Conservation (phyloP, 2,329 filamentous ascomycete genomes). For the Hypoxylon sp. region DNA sequence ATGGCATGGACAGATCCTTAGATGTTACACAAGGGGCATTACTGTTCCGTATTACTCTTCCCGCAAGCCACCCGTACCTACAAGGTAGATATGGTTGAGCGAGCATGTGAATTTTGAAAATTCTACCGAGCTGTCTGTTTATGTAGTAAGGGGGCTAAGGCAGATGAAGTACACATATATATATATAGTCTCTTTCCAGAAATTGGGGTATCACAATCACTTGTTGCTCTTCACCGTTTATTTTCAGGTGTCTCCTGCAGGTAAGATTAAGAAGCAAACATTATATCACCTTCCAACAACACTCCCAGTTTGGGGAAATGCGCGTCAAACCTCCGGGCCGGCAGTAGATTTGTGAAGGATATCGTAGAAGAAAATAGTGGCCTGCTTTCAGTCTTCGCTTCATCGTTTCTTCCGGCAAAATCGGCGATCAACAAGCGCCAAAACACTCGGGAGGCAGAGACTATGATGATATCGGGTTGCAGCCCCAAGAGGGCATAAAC, state of each 20-base stretch:
- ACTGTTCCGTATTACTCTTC: neutral
- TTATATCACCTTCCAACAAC: constrained; percentile 4
- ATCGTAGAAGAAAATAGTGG: neutral
- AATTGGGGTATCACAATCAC: neutral
- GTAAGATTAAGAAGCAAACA: constrained; percentile 13
- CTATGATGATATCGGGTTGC: constrained; percentile 12
- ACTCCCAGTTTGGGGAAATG: constrained; percentile 1
- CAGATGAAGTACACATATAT: neutral
- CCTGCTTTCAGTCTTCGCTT: constrained; percentile 2
- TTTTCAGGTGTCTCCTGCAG: neutral
- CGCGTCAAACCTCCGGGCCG: neutral
- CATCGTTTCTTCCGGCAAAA: constrained; percentile 23
- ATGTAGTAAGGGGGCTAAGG: neutral
- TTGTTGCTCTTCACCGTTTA: neutral
- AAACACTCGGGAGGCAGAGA: constrained; percentile 7
- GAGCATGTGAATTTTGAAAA: neutral
- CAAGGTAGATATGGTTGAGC: neutral
- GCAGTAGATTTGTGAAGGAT: neutral
- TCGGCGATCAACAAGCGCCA: constrained; percentile 10
- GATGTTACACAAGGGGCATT: neutral
- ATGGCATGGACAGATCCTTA: neutral
- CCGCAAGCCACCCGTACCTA: neutral
- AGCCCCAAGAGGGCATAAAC: neutral
- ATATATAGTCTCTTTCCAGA: neutral
- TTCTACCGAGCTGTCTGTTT: neutral